phyloP scores from a whole-genome alignment of 306 rosid genomes.

The Lablab purpureus region DNA sequence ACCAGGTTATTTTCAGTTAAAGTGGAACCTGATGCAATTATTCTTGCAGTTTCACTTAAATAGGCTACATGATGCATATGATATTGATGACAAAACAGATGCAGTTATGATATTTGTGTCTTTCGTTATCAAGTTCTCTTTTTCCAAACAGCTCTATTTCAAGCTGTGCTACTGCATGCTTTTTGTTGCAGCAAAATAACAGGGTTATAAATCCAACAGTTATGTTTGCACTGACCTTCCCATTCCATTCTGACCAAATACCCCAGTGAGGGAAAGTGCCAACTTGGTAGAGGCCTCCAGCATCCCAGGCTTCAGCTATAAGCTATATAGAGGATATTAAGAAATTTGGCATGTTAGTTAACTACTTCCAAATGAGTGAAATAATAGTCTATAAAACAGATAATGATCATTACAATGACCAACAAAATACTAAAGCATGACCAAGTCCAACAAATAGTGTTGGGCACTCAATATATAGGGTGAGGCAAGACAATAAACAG shows the following conservation, averaged over 20 bases:
- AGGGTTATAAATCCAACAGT: slow-evolving; percentile 37
- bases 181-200: slow-evolving; percentile 13
- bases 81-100: not conserved
- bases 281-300: slow-evolving; percentile 97
- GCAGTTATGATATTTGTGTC: slow-evolving; percentile 15
- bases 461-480: slow-evolving; percentile 13
- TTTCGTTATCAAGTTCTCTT: slow-evolving; percentile 20
- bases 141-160: slow-evolving; percentile 29
- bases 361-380: slow-evolving; percentile 29
- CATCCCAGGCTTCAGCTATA: slow-evolving; percentile 99
- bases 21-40: slow-evolving; percentile 30
- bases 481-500: slow-evolving; percentile 30
- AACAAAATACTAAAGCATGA: slow-evolving; percentile 40
- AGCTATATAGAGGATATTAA: slow-evolving; percentile 64
- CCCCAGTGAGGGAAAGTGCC: slow-evolving; percentile 97
- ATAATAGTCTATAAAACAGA: slow-evolving; percentile 33
- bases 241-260: slow-evolving; percentile 99
- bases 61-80: not conserved
- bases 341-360: slow-evolving; percentile 36
- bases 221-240: slow-evolving; percentile 73
- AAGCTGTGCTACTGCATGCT: slow-evolving; percentile 25
- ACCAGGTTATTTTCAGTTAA: slow-evolving; percentile 11
- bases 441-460: slow-evolving; percentile 6
- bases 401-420: slow-evolving; percentile 28
- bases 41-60: slow-evolving; percentile 10